phyloP scores from a whole-genome alignment of 805 yeast species.

The Crinitomyces ghanaensis region DNA sequence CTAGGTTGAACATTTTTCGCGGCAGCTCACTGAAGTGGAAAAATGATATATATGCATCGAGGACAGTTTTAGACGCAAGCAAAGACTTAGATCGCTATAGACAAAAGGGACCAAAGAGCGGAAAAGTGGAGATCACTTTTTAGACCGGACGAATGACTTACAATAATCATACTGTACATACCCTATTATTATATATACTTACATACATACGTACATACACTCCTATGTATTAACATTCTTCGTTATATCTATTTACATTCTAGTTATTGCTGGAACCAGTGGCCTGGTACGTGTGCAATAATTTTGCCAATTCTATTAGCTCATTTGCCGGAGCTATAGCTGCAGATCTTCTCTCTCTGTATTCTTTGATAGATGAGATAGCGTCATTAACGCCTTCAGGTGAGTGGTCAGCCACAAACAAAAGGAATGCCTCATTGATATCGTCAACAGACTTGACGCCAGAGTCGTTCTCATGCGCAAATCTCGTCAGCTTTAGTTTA shows the following conservation, averaged over 20 bases:
- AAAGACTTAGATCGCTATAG: no score
- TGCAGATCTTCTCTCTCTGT: constrained; percentile 32
- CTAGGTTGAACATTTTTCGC: neutral
- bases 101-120: no score
- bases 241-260: neutral
- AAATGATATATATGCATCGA: no score
- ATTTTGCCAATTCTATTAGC: constrained; percentile 19
- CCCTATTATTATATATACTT: no score
- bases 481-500: constrained; percentile 50
- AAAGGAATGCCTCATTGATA: constrained; percentile 36
- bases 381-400: constrained; percentile 32
- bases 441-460: constrained; percentile 18
- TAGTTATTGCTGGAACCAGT: constrained; percentile 9
- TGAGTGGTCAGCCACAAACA: constrained; percentile 37
- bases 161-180: no score
- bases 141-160: no score
- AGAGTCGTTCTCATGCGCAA: constrained; percentile 22
- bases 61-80: no score
- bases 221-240: constrained; percentile 1
- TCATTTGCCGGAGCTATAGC: constrained; percentile 20
- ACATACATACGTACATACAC: neutral
- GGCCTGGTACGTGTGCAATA: no score
- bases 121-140: no score
- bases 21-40: neutral
- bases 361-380: constrained; percentile 31